Conservation (phyloP, 257 asterid genomes). For the Solanum pinnatisectum region DNA sequence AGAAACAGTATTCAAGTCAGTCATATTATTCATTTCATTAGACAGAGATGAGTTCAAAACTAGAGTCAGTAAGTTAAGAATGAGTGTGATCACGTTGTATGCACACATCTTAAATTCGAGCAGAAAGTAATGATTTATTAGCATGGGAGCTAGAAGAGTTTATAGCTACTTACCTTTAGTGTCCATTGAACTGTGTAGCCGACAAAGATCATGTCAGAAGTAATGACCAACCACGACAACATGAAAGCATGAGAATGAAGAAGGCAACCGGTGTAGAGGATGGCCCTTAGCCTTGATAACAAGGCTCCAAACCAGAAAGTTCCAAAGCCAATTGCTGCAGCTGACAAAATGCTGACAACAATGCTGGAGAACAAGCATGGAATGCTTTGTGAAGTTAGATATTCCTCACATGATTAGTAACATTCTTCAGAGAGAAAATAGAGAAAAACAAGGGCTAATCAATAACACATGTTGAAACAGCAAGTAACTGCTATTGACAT, state of each 20-base stretch:
- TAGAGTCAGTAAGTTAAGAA: background rate
- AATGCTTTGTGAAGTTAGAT: background rate
- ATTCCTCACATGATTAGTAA: background rate
- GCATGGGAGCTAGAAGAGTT: background rate
- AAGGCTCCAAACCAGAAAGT: background rate
- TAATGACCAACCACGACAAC: background rate
- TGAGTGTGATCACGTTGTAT: background rate
- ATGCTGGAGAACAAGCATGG: background rate
- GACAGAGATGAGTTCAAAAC: background rate
- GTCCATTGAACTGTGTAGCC: background rate
- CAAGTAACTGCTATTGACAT: background rate
- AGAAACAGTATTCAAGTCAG: background rate
- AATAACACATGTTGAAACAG: background rate
- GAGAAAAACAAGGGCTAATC: background rate
- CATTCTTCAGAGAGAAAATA: background rate
- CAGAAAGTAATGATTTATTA: background rate
- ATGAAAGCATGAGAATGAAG: background rate
- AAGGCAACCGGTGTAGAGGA: background rate
- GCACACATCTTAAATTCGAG: background rate
- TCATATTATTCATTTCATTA: background rate
- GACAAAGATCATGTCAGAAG: background rate
- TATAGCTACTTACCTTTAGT: background rate
- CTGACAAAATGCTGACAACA: background rate
- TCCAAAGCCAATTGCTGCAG: background rate
- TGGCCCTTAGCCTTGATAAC: background rate